phyloP scores from a whole-genome alignment of 106 monocot species.

The Platanthera guangdongensis region DNA sequence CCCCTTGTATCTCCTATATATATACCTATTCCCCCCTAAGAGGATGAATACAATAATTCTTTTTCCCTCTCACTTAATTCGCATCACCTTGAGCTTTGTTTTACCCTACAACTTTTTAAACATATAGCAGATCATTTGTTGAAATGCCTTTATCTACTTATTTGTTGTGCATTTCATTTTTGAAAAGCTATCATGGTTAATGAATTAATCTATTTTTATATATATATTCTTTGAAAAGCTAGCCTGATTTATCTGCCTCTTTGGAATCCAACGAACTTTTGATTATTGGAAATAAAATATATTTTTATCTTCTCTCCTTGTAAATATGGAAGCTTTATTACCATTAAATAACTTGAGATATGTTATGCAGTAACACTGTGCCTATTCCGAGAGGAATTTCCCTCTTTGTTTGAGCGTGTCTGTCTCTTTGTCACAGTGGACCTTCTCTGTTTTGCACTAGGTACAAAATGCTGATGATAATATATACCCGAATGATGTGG shows the following conservation, averaged over 20 bases:
- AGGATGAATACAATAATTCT: too few species aligned
- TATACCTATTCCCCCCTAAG: too few species aligned
- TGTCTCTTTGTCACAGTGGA: background rate
- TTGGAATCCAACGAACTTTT: background rate
- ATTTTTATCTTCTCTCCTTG: background rate
- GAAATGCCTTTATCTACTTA: background rate
- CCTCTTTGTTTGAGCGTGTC: background rate
- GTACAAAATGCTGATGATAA: conserved; percentile 99
- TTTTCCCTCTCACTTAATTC: too few species aligned
- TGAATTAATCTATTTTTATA: too few species aligned
- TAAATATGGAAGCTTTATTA: background rate
- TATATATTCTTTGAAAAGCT: too few species aligned
- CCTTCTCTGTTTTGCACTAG: conserved; percentile 22
- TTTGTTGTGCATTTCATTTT: background rate
- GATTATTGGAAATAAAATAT: background rate
- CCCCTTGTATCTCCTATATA: too few species aligned
- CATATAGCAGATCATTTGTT: background rate
- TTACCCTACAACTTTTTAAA: background rate
- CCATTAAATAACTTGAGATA: background rate
- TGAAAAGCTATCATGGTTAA: too few species aligned
- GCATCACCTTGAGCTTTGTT: background rate
- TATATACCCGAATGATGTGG: conserved; percentile 52
- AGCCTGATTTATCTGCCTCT: background rate
- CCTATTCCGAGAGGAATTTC: background rate
- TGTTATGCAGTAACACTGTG: background rate